Evolutionary conservation across 768 basidiomycete species (phyloP), one percentile per base, ranked within the genome.

Genomic region (Mycena galopus): DNA sequence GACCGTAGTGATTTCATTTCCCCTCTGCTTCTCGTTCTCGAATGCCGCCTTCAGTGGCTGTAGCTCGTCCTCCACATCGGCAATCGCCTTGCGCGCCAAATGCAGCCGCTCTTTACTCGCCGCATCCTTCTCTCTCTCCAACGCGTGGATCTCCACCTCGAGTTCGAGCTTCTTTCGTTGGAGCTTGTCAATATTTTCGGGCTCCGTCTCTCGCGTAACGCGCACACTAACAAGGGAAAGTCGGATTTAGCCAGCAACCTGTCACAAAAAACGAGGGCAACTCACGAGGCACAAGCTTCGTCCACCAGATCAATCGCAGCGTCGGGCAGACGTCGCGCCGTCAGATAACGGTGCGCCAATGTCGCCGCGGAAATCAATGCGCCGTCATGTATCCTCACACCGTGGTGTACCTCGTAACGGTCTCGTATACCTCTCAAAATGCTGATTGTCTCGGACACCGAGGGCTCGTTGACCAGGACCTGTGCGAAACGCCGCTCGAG

Each of bases 361-460:
- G 92, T 93, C 0, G 96, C 96, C 11, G 97, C 97, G 14, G 91
- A 85, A 75, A 98, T 96, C 71, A 99, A 86, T 2, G 97, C 92
- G 10, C 91, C 90, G 77, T 99, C 97, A 72, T 91, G 86, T 74
- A 99, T 96, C 65, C 93, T 88, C 53, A 98, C 96, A 74, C 95
- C 95, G 70, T 96, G 95, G 77, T 95, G 93, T 0, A 97, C 95
- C 80, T 95, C 94, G 80, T 98, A 98, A 81, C 96, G 96, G 79
- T 97, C 96, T 51, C 94, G 88, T 79, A 98, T 96, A 68, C 97
- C 97, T 74, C 97, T 92, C 42, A 99, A 88, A 73, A 98, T 99
- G 75, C 89, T 93, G 83, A 99, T 96, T 0, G 97, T 94, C 75
- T 97, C 96, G 6, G 93, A 82, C 0, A 98, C 97, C 14, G 86